These are phyloP conservation scores for Fusarium pseudograminearum DNA, from an alignment of 2,329 filamentous ascomycete species.

Conservation along the genomic window DNA sequence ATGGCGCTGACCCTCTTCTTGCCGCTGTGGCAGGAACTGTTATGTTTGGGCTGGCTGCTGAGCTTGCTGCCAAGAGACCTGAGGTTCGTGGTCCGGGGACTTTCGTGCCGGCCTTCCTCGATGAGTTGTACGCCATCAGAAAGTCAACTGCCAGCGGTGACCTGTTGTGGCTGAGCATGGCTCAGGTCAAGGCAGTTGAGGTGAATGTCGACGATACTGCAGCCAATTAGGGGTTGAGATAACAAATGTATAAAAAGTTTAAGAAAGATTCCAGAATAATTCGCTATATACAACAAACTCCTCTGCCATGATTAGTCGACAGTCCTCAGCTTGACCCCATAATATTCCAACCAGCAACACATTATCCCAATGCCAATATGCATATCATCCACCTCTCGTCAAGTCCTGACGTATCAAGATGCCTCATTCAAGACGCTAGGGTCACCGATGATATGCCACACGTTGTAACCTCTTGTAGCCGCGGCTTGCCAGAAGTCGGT, in stretches of 20 bases:
- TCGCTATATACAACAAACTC: constrained; percentile 16
- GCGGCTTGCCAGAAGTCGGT: constrained; percentile 46
- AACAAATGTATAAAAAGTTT: not conserved
- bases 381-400: not conserved
- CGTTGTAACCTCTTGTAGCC: constrained; percentile 39
- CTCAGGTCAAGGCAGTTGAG: constrained; percentile 60
- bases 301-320: constrained; percentile 1
- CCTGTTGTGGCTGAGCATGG: constrained; percentile 63
- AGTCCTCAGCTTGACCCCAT: not conserved
- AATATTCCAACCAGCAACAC: not conserved
- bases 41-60: constrained; percentile 81
- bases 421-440: constrained; percentile 41
- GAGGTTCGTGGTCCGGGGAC: constrained; percentile 84
- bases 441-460: constrained; percentile 49
- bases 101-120: constrained; percentile 87
- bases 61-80: constrained; percentile 71
- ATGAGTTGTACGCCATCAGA: constrained; percentile 70
- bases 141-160: constrained; percentile 62
- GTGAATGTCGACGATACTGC: constrained; percentile 33
- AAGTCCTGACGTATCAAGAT: constrained; percentile 7
- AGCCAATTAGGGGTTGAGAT: constrained; percentile 16
- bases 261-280: constrained; percentile 5
- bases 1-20: constrained; percentile 72
- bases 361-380: constrained; percentile 1
- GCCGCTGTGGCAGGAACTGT: constrained; percentile 79